phyloP scores from a whole-genome alignment of 1,284 basidiomycete species.

The Cystobasidium sp. region DNA sequence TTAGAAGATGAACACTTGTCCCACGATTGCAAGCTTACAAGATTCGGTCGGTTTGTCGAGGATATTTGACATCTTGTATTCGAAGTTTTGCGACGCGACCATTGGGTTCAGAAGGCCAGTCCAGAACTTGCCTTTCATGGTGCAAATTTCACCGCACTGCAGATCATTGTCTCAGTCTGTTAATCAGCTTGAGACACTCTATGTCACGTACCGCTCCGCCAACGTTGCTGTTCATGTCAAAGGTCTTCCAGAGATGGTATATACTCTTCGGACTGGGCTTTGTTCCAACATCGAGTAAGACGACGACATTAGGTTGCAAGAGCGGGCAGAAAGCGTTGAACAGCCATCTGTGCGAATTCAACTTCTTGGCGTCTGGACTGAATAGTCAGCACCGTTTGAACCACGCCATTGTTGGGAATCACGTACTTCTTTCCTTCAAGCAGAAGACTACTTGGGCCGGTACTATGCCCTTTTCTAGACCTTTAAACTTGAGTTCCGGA shows the following conservation, averaged over 20 bases:
- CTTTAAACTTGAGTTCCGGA: conserved; percentile 60
- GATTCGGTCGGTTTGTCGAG: conserved; percentile 93
- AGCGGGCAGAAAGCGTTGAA: conserved; percentile 77
- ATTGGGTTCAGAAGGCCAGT: conserved; percentile 53
- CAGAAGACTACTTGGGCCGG: conserved; percentile 89
- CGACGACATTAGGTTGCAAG: conserved; percentile 79
- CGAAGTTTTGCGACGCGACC: conserved; percentile 88
- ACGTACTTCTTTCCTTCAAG: conserved; percentile 80
- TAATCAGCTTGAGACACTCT: neutral
- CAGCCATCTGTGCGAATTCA: conserved; percentile 94
- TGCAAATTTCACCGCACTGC: conserved; percentile 92
- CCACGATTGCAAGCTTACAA: conserved; percentile 7
- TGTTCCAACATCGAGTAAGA: conserved; percentile 91
- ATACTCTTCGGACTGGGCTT: conserved; percentile 80
- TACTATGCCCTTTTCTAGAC: conserved; percentile 64
- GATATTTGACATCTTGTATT: conserved; percentile 63
- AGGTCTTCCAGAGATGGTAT: conserved; percentile 93
- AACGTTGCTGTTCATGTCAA: conserved; percentile 89
- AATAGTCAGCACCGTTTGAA: conserved; percentile 22
- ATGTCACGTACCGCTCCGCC: conserved; percentile 67
- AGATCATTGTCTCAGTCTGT: conserved; percentile 58
- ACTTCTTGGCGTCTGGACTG: conserved; percentile 59
- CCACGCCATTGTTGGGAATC: neutral
- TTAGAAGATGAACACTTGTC: neutral
- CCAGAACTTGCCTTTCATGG: conserved; percentile 89